phyloP scores from a whole-genome alignment of 2,329 filamentous ascomycete genomes.

The Rasamsonia emersonii region DNA sequence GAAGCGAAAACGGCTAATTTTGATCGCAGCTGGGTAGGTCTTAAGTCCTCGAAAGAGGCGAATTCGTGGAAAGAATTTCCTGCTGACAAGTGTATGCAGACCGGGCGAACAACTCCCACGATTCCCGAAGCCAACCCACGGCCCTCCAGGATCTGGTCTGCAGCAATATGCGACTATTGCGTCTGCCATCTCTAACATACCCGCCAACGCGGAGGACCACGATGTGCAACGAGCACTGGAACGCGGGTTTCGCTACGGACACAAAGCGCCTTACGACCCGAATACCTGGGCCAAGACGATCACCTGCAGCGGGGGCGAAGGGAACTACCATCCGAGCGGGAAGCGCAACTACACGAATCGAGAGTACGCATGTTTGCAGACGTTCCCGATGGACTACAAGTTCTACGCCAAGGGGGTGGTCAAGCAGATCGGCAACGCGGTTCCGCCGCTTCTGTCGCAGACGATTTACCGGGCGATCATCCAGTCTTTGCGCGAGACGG shows the following conservation, averaged over 20 bases:
- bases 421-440: constrained; percentile 70
- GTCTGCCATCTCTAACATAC: constrained; percentile 34
- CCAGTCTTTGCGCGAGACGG: constrained; percentile 27
- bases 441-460: constrained; percentile 49
- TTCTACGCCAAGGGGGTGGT: constrained; percentile 42
- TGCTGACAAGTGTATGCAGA: constrained; percentile 46
- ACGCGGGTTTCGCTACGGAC: constrained; percentile 17
- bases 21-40: constrained; percentile 45
- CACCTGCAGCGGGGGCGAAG: constrained; percentile 52
- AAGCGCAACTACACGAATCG: constrained; percentile 54
- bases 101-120: constrained; percentile 62
- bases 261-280: constrained; percentile 36
- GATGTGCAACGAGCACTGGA: constrained; percentile 21
- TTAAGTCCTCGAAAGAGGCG: constrained; percentile 6
- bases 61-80: constrained; percentile 31
- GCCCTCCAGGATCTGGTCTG: constrained; percentile 20
- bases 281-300: constrained; percentile 50
- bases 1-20: constrained; percentile 39
- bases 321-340: constrained; percentile 59
- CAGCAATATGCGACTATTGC: constrained; percentile 33
- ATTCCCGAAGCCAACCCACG: constrained; percentile 57
- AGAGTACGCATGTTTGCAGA: constrained; percentile 62
- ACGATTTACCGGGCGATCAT: constrained; percentile 31
- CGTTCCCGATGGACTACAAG: constrained; percentile 54
- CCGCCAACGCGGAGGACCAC: constrained; percentile 33